Evolutionary conservation across 2,329 filamentous ascomycete species (phyloP).

Genomic region (Sporothrix phasma): DNA sequence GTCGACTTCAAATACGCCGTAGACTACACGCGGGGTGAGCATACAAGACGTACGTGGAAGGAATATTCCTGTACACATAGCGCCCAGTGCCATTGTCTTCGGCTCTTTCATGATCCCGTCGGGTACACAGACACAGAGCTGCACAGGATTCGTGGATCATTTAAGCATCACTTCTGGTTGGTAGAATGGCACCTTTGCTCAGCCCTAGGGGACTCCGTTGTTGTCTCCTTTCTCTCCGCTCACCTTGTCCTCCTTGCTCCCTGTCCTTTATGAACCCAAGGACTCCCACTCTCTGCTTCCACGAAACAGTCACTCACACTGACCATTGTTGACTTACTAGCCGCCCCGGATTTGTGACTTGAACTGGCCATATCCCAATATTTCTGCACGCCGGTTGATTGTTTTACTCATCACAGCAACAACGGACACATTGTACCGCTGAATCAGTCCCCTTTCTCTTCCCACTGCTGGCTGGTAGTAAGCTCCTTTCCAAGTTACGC

Average conservation of each 20-base stretch:
- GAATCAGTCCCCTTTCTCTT: not conserved
- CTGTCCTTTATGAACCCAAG: not conserved
- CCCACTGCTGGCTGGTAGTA: not conserved
- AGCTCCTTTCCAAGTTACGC: not conserved
- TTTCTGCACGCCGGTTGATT: not conserved
- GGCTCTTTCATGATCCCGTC: not conserved
- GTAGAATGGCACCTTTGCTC: not conserved
- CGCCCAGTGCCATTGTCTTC: not conserved
- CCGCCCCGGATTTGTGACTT: conserved; percentile 3
- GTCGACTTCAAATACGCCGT: not conserved
- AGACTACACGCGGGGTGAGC: not conserved
- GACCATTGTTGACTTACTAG: conserved; percentile 5
- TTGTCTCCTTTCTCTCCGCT: not conserved
- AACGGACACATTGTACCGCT: not conserved
- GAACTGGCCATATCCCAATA: not conserved
- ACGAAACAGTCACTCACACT: not conserved
- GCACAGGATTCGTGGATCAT: not conserved
- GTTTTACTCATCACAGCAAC: not conserved
- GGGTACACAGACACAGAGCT: not conserved
- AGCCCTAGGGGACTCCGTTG: not conserved
- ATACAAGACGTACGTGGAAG: not conserved
- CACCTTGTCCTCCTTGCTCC: not conserved
- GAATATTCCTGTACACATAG: not conserved
- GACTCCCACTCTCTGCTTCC: not conserved
- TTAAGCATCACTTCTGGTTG: not conserved